A percentile compares a stretch with the other conserved stretches of the same genome.
These are phyloP conservation scores for Ophiostoma australiae DNA, from an alignment of 2,329 filamentous ascomycete species.

Conservation along the genomic window DNA sequence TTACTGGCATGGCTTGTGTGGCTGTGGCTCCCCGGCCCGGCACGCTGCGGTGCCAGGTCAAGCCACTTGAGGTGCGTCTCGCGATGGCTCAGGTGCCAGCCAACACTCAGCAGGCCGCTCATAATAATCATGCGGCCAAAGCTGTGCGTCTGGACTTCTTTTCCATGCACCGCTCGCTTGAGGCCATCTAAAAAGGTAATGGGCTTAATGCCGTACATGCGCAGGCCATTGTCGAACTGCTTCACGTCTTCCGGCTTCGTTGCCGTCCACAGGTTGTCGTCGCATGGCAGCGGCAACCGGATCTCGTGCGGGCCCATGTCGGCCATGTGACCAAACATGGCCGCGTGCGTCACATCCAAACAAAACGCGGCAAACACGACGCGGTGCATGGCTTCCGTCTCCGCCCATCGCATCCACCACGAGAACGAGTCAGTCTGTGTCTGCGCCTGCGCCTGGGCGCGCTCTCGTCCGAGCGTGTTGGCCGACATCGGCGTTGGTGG, in stretches of 20 bases:
- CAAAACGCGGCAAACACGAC: slow-evolving; percentile 88
- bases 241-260: slow-evolving; percentile 71
- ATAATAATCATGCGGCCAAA: slow-evolving; percentile 89
- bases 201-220: slow-evolving; percentile 72
- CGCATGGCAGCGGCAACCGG: slow-evolving; percentile 76
- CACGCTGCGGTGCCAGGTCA: slow-evolving; percentile 53
- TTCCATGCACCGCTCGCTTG: slow-evolving; percentile 75
- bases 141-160: slow-evolving; percentile 76
- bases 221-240: slow-evolving; percentile 68
- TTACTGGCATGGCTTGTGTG: too few relatives aligned
- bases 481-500: slow-evolving; percentile 16
- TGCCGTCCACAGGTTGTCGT: slow-evolving; percentile 81
- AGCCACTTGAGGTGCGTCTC: slow-evolving; percentile 81
- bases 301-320: slow-evolving; percentile 92
- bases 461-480: background rate
- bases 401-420: slow-evolving; percentile 86
- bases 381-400: slow-evolving; percentile 77
- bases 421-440: slow-evolving; percentile 39
- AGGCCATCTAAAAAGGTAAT: slow-evolving; percentile 79
- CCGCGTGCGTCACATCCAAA: slow-evolving; percentile 81
- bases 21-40: background rate
- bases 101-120: slow-evolving; percentile 82
- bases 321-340: slow-evolving; percentile 85
- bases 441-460: slow-evolving; percentile 13
- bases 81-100: slow-evolving; percentile 84